Base-by-base conservation (phyloP, 1,284 basidiomycete species). In the Rhodotorula sp. region DNA sequence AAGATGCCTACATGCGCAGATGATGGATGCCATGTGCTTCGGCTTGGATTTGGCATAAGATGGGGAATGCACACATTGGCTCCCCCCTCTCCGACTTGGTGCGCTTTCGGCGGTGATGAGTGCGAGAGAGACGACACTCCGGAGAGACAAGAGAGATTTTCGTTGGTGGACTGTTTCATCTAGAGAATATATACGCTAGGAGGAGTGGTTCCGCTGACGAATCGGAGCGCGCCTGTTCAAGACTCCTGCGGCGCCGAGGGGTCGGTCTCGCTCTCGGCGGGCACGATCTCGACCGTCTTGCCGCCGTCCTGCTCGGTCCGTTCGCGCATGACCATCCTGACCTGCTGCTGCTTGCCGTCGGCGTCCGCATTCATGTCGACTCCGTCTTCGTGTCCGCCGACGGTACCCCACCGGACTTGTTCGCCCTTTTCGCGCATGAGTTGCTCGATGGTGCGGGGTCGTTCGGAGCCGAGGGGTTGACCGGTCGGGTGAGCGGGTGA, bases 341-440 rank as follows among this genome's bases (percentile, higher is more conserved):
- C 18, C 47, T 70, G 72, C 31, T 29, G 54, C 3, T 34, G 54
- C 3, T 71, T 65, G 46, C 65, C 29, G 20, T 48, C 59, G 0
- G 57, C 71, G 21, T 60, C 68, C n/a, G 16, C 43, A 5, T 39
- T 23, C 31, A 23, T 18, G 15, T 47, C 6, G 31, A 14, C 47
- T 15, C 29, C 26, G 7, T 49, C 29, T 26, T 18, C 29, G 18
- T 71, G 61, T n/a, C 15, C 54, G 12, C 54, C 29, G 39, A n/a
- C 26, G 23, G 51, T 15, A 6, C 62, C 39, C 71, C 73, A 75
- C 69, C 82, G 85, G 48, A 94, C 87, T 58, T 82, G 84, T 82
- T 94, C 91, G 6, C 93, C 93, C 74, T 89, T 90, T 0, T 86
- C 87, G 26, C 84, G 84, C 73, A 96, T 81, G 21, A 96, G 82